Conservation (phyloP, 208 protist genomes). For the Angomonas ambiguus region DNA sequence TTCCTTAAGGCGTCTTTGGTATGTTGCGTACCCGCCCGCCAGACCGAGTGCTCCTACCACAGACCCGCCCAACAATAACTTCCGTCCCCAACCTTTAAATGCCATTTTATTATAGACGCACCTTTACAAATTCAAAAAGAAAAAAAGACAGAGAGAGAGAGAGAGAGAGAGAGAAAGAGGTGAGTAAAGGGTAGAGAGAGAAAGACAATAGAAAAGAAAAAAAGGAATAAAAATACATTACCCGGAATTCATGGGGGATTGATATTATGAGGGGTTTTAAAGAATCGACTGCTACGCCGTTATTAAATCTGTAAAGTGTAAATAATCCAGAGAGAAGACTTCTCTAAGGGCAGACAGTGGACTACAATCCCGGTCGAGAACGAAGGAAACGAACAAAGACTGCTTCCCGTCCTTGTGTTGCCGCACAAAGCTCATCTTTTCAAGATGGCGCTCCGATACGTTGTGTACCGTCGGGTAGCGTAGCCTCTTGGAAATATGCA, state of each 20-base stretch:
- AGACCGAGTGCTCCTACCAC: neutral
- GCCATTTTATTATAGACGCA: slow-evolving; percentile 11
- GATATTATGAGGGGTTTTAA: neutral
- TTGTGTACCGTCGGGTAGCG: slow-evolving; percentile 79
- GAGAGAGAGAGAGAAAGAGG: neutral
- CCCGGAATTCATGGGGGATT: no score
- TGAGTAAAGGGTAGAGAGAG: neutral
- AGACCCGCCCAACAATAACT: neutral
- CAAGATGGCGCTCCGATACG: slow-evolving; percentile 67
- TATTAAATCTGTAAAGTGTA: neutral
- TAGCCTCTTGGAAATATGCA: slow-evolving; percentile 48
- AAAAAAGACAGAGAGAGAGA: slow-evolving; percentile 13
- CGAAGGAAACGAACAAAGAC: slow-evolving; percentile 52
- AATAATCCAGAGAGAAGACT: slow-evolving; percentile 54
- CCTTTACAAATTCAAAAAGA: no score
- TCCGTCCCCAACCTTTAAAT: slow-evolving; percentile 3
- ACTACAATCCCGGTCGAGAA: slow-evolving; percentile 40
- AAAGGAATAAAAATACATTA: neutral
- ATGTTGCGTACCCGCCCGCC: slow-evolving; percentile 52
- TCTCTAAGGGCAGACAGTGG: slow-evolving; percentile 66
- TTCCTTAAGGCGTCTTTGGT: slow-evolving; percentile 70
- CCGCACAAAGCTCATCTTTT: slow-evolving; percentile 38
- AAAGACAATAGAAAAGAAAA: neutral
- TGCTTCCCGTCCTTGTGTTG: slow-evolving; percentile 11
- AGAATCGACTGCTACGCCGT: neutral